Evolutionary conservation across 2,329 filamentous ascomycete genomes (phyloP), one percentile per base, ranked within the genome.

Genomic region (Aspergillus bombycis): DNA sequence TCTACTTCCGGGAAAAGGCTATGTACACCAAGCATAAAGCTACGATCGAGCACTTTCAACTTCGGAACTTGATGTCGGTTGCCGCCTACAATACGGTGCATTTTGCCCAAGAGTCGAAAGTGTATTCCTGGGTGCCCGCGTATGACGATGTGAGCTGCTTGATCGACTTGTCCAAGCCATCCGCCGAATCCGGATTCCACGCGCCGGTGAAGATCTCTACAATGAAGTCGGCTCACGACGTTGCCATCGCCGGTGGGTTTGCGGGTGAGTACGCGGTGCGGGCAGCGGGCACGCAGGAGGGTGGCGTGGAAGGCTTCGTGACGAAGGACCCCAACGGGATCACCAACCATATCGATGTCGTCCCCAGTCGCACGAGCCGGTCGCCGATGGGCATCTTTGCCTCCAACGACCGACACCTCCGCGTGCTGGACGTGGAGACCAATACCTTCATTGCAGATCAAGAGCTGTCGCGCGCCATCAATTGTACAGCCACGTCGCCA

Each of bases 281-380:
- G 16, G 72, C 77, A 1, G 77, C 78, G 11, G 71, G 72, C 14
- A 74, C 72, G 19, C 75, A 74, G 56, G 72, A 65, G 28, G 67
- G 66, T 6, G 72, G 73, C 9, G 78, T 75, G 0, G 76, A 82
- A 60, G 84, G 85, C 50, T 78, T 79, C 61, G 82, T 86, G 43
- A 83, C 82, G 10, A 78, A 81, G 58, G 79, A 82, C 19, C 65
- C 67, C 52, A 75, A 84, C 46, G 83, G 81, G 41, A 86, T 88
- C 65, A 86, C 85, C 21, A 88, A 87, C 64, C 85, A 88, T 69
- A 80, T 88, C 62, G 83, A 88, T 69, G 80, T 84, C 16, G 82
- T 83, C 65, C 73, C 74, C 16, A 80, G 77, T 53, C 83, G 85
- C 43, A 77, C 78, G 4, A 82, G 76, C n/a, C 79, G 80, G 48